phyloP scores from a whole-genome alignment of 306 rosid genomes.

The Corylus avellana region DNA sequence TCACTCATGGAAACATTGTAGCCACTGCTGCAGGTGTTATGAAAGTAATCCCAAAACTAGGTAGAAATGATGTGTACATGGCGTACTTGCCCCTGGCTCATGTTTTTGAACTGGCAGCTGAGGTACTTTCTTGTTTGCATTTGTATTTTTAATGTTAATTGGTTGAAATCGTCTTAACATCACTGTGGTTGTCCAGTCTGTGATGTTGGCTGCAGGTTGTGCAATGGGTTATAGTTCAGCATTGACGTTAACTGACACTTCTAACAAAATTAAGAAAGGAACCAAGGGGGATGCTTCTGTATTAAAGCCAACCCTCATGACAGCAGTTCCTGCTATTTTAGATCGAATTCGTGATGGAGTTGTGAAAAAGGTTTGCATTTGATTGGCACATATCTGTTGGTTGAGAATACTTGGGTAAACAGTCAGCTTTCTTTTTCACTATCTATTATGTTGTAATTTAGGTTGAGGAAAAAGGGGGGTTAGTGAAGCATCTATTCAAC shows the following conservation, averaged over 20 bases:
- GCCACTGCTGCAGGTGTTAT: slow-evolving; percentile 82
- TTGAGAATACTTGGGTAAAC: slow-evolving; percentile 2
- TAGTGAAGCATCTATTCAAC: slow-evolving; percentile 65
- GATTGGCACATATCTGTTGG: not conserved
- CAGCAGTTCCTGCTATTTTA: slow-evolving; percentile 89
- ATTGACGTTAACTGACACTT: slow-evolving; percentile 76
- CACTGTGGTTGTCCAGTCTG: slow-evolving; percentile 63
- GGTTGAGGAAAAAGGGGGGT: slow-evolving; percentile 75
- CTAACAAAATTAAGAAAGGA: slow-evolving; percentile 82
- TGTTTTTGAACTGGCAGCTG: slow-evolving; percentile 93
- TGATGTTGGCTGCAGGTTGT: slow-evolving; percentile 74
- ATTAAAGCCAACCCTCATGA: slow-evolving; percentile 76
- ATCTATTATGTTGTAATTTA: slow-evolving; percentile 29
- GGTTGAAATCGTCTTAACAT: slow-evolving; percentile 28
- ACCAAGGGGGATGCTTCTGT: slow-evolving; percentile 82
- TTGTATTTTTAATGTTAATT: slow-evolving; percentile 13
- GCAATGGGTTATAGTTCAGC: slow-evolving; percentile 81
- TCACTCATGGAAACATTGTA: slow-evolving; percentile 85
- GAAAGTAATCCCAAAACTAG: slow-evolving; percentile 68
- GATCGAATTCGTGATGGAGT: slow-evolving; percentile 92
- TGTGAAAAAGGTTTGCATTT: slow-evolving; percentile 59
- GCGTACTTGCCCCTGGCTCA: slow-evolving; percentile 96
- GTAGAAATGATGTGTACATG: slow-evolving; percentile 68
- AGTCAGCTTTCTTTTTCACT: slow-evolving; percentile 7
- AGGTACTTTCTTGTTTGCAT: slow-evolving; percentile 50